phyloP scores from a whole-genome alignment of 257 asterid genomes.

The Thymus quinquecostatus region DNA sequence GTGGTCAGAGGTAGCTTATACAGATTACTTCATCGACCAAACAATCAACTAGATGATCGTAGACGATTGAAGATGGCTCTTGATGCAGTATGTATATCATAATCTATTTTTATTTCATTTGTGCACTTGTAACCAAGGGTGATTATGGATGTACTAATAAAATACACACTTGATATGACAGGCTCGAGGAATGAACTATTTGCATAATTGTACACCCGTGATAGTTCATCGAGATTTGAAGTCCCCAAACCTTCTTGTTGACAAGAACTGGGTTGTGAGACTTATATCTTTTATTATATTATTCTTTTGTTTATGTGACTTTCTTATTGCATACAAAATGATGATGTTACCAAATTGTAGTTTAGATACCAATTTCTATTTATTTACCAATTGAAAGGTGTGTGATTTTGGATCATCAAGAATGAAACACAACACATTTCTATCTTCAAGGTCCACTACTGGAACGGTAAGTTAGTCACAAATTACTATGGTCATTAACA shows the following conservation, averaged over 20 bases:
- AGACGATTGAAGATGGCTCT: slow-evolving; percentile 93
- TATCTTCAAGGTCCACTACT: slow-evolving; percentile 94
- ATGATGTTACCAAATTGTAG: slow-evolving; percentile 25
- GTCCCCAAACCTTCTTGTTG: slow-evolving; percentile 98
- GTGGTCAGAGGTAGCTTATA: slow-evolving; percentile 92
- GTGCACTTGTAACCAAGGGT: slow-evolving; percentile 24
- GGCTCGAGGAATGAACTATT: slow-evolving; percentile 99
- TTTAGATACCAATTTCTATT: slow-evolving; percentile 24
- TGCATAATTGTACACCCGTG: slow-evolving; percentile 87
- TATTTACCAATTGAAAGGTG: slow-evolving; percentile 48
- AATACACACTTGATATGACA: slow-evolving; percentile 37
- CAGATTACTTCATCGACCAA: slow-evolving; percentile 88
- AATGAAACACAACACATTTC: slow-evolving; percentile 93
- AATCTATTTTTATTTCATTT: slow-evolving; percentile 23
- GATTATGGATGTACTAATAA: slow-evolving; percentile 26
- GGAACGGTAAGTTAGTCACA: slow-evolving; percentile 77
- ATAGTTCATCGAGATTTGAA: slow-evolving; percentile 97
- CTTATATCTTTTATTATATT: too few relatives aligned
- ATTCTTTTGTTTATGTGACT: not conserved
- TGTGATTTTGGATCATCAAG: slow-evolving; percentile 93
- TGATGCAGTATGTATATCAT: slow-evolving; percentile 74
- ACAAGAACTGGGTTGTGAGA: slow-evolving; percentile 90
- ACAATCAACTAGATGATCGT: slow-evolving; percentile 90
- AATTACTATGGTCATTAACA: slow-evolving; percentile 1
- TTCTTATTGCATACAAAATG: slow-evolving; percentile 31